Evolutionary conservation across 73 alveolate species (phyloP).

Genomic region (Tetrahymena borealis): DNA sequence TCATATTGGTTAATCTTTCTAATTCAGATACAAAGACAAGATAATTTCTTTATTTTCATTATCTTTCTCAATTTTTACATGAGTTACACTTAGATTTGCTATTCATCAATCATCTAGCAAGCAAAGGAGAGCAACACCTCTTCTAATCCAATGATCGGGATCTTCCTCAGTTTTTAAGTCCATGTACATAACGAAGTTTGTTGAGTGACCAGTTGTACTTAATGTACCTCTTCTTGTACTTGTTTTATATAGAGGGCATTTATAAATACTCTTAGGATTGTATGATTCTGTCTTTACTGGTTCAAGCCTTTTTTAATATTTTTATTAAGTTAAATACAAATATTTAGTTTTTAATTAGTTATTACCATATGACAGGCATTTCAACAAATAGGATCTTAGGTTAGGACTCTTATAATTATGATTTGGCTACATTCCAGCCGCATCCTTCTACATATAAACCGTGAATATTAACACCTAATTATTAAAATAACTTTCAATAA

Average conservation of each 20-base stretch:
- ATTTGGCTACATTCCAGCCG: conserved; percentile 86
- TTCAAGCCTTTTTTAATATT: conserved; percentile 30
- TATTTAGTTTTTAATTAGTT: neutral
- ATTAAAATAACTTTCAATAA: neutral
- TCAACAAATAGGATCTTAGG: conserved; percentile 87
- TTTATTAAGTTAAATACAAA: neutral
- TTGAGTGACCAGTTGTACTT: conserved; percentile 97
- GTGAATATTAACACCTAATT: conserved; percentile 85
- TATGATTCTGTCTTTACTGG: conserved; percentile 17
- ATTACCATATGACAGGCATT: conserved; percentile 94
- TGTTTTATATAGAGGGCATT: conserved; percentile 96
- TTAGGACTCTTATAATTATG: conserved; percentile 74
- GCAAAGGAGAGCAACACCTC: conserved; percentile 83
- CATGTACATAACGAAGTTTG: conserved; percentile 87
- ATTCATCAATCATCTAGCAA: conserved; percentile 46
- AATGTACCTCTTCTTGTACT: conserved; percentile 97
- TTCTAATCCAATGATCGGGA: conserved; percentile 68
- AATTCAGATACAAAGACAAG: too few relatives aligned
- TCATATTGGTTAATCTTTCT: too few relatives aligned
- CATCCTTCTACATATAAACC: conserved; percentile 99
- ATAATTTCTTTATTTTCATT: too few relatives aligned
- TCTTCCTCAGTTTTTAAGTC: conserved; percentile 50
- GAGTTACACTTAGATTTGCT: too few relatives aligned
- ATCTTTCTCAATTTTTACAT: too few relatives aligned
- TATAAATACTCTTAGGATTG: conserved; percentile 15